Conservation (phyloP, 1,139 yeast genomes). For the Kodamaea fungicola region DNA sequence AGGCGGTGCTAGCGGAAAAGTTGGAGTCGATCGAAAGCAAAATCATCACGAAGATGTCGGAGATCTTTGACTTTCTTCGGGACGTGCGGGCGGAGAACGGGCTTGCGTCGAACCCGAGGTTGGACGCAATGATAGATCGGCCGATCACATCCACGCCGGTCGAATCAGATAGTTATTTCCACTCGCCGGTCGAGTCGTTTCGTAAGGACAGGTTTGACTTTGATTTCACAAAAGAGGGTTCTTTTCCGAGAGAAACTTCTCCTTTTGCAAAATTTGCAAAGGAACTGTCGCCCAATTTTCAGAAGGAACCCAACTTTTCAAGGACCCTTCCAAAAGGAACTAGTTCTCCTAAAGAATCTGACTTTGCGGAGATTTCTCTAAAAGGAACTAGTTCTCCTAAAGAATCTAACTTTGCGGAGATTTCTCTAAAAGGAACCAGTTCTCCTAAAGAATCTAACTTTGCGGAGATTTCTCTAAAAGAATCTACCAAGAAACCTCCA, state of each 20-base stretch:
- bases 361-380: too few species aligned
- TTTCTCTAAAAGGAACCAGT: too few species aligned
- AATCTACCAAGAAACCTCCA: too few species aligned
- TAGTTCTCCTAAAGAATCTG: too few species aligned
- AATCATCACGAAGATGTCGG: constrained; percentile 41
- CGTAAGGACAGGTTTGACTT: constrained; percentile 2
- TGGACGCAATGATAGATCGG: constrained; percentile 16
- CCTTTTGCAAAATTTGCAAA: too few species aligned
- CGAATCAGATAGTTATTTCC: constrained; percentile 7
- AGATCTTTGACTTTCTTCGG: constrained; percentile 37
- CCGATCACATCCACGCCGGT: constrained; percentile 21
- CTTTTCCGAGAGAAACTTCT: constrained; percentile 29
- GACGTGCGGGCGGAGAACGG: constrained; percentile 31
- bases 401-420: too few species aligned
- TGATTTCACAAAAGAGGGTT: constrained; percentile 18
- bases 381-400: too few species aligned
- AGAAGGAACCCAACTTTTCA: too few species aligned
- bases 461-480: too few species aligned
- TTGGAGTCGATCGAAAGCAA: constrained; percentile 36
- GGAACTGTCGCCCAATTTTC: too few species aligned
- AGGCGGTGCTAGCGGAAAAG: constrained; percentile 15
- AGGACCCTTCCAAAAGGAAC: too few species aligned
- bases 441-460: too few species aligned
- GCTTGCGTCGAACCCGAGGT: constrained; percentile 17
- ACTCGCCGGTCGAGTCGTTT: constrained; percentile 1